Percentiles rank a stretch among this genome's conserved stretches.
These are phyloP conservation scores for Capsella bursapastoris DNA, from an alignment of 345 rosid species.

Conservation along the genomic window DNA sequence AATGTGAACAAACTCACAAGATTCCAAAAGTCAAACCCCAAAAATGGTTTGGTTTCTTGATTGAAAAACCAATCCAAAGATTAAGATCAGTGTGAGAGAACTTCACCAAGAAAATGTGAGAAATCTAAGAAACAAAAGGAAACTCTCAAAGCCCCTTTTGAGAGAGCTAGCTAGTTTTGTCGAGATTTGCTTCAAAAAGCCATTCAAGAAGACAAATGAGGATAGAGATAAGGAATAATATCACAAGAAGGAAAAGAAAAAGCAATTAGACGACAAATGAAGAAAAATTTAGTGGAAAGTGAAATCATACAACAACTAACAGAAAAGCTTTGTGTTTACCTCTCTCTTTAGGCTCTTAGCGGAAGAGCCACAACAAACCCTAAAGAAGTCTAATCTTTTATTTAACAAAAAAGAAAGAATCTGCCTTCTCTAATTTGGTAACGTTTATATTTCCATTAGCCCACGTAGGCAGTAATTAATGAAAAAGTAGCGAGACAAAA, in stretches of 20 bases:
- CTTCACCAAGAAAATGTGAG: background rate
- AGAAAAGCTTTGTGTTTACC: slow-evolving; percentile 24
- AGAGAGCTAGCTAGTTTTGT: slow-evolving; percentile 16
- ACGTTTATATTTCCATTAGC: background rate
- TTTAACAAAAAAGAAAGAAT: slow-evolving; percentile 22
- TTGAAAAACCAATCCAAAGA: background rate
- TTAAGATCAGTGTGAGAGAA: background rate
- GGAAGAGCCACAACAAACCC: slow-evolving; percentile 33
- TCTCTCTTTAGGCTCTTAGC: slow-evolving; percentile 8
- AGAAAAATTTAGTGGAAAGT: slow-evolving; percentile 1
- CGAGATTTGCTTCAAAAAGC: slow-evolving; percentile 17
- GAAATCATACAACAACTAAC: background rate
- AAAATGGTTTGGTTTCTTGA: slow-evolving; percentile 29
- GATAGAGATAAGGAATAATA: background rate
- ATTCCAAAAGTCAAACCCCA: slow-evolving; percentile 17
- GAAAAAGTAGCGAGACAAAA: background rate
- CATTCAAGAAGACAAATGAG: background rate
- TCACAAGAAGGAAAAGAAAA: background rate
- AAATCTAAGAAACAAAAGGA: background rate
- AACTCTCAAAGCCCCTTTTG: background rate
- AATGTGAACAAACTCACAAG: background rate
- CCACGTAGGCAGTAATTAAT: background rate
- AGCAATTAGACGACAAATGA: slow-evolving; percentile 3
- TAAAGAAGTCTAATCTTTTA: background rate
- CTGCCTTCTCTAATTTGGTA: slow-evolving; percentile 16